phyloP scores from a whole-genome alignment of 2,329 filamentous ascomycete species.

The Microdochium bolleyi region DNA sequence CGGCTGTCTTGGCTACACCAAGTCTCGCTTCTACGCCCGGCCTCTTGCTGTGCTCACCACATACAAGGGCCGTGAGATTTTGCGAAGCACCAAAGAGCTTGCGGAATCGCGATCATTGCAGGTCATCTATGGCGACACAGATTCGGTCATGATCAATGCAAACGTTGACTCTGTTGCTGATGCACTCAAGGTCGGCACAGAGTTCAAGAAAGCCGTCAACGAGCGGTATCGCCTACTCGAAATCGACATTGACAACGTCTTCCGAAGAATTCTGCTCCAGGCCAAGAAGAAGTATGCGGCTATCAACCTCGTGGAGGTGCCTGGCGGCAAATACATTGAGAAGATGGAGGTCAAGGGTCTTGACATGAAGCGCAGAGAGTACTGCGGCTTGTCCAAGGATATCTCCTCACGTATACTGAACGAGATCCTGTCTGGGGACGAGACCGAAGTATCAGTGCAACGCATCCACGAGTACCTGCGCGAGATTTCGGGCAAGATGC shows the following conservation, averaged over 20 bases:
- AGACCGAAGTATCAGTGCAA: constrained; percentile 77
- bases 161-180: constrained; percentile 91
- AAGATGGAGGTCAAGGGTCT: constrained; percentile 97
- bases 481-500: constrained; percentile 80
- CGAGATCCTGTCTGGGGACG: constrained; percentile 89
- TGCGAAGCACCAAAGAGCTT: constrained; percentile 90
- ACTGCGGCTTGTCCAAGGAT: constrained; percentile 91
- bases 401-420: constrained; percentile 86
- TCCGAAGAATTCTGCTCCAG: constrained; percentile 85
- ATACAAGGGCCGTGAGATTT: constrained; percentile 94
- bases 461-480: constrained; percentile 91
- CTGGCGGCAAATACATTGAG: constrained; percentile 79
- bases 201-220: constrained; percentile 94
- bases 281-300: constrained; percentile 99
- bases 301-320: constrained; percentile 79
- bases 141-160: constrained; percentile 99
- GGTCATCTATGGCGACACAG: constrained; percentile 97
- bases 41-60: constrained; percentile 94
- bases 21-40: constrained; percentile 93
- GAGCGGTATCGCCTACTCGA: constrained; percentile 87
- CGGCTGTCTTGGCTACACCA: constrained; percentile 92
- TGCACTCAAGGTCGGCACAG: constrained; percentile 81
- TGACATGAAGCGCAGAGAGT: constrained; percentile 96
- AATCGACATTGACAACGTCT: constrained; percentile 97
- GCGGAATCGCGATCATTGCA: constrained; percentile 85